Evolutionary conservation across 139 green algal genomes (phyloP), one percentile per base, ranked within the genome.

Genomic region (Chlamydomonas schloesseri): DNA sequence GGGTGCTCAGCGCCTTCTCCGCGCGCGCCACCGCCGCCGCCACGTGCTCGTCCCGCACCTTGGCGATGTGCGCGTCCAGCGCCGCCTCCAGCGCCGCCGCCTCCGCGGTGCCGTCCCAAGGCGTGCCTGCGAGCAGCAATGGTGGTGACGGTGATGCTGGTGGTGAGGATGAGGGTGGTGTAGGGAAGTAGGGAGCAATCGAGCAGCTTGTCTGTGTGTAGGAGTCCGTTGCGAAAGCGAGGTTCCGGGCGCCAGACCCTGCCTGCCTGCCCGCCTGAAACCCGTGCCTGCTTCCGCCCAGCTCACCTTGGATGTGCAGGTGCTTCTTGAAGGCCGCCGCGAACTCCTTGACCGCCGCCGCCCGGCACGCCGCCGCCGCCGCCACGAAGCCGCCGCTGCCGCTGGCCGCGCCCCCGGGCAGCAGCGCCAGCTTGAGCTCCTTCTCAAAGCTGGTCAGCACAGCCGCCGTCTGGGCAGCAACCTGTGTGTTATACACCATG

Each of bases 401-500:
- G 29, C 24, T n/a, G 60, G 24, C 60, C 2, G 60, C 60, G 18
- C 62, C 37, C 26, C 60, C 78, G 64, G 57, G 13, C n/a, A 37
- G n/a, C 28, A 47, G 17, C 26, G 78, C 78, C 29, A 84, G 78
- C 78, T 67, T 65, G 1, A 91, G 46, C 28, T 91, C 75, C 79
- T 71, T 73, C 2, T 55, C 76, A 55, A 88, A 91, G 23, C 37
- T 15, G 31, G 21, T 37, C 55, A 90, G 42, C 42, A 83, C 46
- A 55, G 68, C 57, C 29, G 68, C 65, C n/a, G 73, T 72, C 34
- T 90, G 81, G 42, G 88, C 84, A 1, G 80, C 77, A 78, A 94
- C 82, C 91, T 98, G 96, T 5, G 75, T 73, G 2, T 89, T 60
- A 46, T 93, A 94, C 11, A 91, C 71, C n/a, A n/a, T n/a, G n/a